Base-by-base conservation (phyloP, 805 yeast genomes). In the Clavispora carvajalis region DNA sequence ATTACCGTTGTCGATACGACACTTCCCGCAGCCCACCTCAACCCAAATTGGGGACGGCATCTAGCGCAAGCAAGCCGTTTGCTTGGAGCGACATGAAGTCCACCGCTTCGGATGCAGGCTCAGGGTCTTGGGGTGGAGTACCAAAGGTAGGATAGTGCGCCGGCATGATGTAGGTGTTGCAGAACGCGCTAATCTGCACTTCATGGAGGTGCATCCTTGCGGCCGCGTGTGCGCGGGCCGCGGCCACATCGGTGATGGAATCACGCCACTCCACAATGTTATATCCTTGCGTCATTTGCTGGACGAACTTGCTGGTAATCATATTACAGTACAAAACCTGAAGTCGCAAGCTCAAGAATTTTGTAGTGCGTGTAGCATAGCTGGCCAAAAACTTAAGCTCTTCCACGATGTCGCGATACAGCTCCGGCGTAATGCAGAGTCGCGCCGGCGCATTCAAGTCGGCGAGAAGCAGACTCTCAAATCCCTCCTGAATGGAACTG, bases 321-420 rank as follows among this genome's bases (percentile, higher is more conserved):
- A 61, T 42, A 10, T 48, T 46, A 38, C 54, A 51, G 48, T 67
- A 66, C 34, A 67, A 51, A 7, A 59, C 43, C 11, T 48, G 43
- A 10, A 63, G 40, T 24, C 73, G 49, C 30, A 42, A 41, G 37
- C 53, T 58, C 33, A 67, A 54, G 40, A 60, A 67, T 6, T 61
- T 56, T 12, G 50, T 44, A n/a, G 60, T 24, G 22, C 73, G 47
- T 5, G 63, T 53, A 22, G 62, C 55, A 43, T 67, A 66, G 15
- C 60, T 51, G 4, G 66, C 38, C 16, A 56, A 39, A 10, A 24
- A 15, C 37, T 55, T 54, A 33, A 65, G 48, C 33, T 48, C 43
- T 16, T 34, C 33, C 30, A 37, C 21, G 12, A 44, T 22, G 23
- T 45, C 45, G 5, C 38, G 37, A 38, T 59, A 55, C 7, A 43